Conservation (phyloP, 1,284 basidiomycete genomes). For the Porphyrellus sp. region DNA sequence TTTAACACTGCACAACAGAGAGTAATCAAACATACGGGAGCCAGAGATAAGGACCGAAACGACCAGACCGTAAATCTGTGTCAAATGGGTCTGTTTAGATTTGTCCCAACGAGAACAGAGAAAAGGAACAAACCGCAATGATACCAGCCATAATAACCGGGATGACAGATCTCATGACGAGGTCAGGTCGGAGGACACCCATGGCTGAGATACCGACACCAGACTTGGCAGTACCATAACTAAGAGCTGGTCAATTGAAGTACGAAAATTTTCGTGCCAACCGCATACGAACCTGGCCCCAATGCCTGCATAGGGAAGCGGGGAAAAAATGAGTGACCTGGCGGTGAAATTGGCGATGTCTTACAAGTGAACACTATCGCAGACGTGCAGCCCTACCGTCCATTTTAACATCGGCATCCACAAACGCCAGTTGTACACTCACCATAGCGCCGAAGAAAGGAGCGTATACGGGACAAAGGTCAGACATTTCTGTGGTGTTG, state of each 20-base stretch:
- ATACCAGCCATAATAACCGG: slow-evolving; percentile 99
- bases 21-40: slow-evolving; percentile 53
- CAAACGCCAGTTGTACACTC: slow-evolving; percentile 33
- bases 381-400: slow-evolving; percentile 82
- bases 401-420: slow-evolving; percentile 9
- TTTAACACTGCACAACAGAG: slow-evolving; percentile 29
- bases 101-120: background rate
- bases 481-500: slow-evolving; percentile 55
- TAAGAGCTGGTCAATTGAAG: slow-evolving; percentile 28
- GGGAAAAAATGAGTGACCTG: background rate
- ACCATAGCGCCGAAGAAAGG: slow-evolving; percentile 98
- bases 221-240: slow-evolving; percentile 96
- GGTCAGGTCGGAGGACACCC: slow-evolving; percentile 92
- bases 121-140: slow-evolving; percentile 65
- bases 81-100: background rate
- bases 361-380: slow-evolving; percentile 97
- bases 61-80: slow-evolving; percentile 84
- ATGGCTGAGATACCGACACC: slow-evolving; percentile 99
- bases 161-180: slow-evolving; percentile 94
- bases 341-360: slow-evolving; percentile 27
- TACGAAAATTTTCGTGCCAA: background rate
- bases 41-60: slow-evolving; percentile 86
- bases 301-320: slow-evolving; percentile 19
- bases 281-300: slow-evolving; percentile 31
- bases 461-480: slow-evolving; percentile 90